Base-by-base conservation (phyloP, 805 yeast genomes). In the Monosporozyma servazzii region DNA sequence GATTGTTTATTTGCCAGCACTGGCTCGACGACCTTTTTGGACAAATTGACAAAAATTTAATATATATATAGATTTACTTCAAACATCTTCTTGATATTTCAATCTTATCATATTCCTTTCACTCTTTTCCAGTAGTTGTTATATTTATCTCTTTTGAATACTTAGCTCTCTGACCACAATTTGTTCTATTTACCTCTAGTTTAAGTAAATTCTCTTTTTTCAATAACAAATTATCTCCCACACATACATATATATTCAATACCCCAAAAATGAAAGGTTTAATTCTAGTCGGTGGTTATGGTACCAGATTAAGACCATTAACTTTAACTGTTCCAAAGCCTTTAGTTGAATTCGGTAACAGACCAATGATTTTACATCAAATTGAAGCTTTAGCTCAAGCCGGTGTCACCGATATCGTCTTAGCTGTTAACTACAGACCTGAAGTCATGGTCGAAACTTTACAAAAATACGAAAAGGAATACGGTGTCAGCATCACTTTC, bases 271-370 rank as follows among this genome's bases (percentile, higher is more conserved):
- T 89, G 97, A 89, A 89, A 79, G 96, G 96, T 71, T 82, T 91
- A 74, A 91, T 91, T 80, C 84, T 91, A 72, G 98, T 91, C 65
- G 99, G 99, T 70, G 99, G 99, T 74, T 93, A 90, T 79, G 99
- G 99, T 80, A 93, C 99, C 68, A 93, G 99, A 78, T 86, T 93
- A 78, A 90, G 99, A 82, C 99, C 99, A 57, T 79, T 93, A 67
- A 90, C 98, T 56, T 77, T 90, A 64, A 88, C 97, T 53, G 80
- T 84, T 58, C 98, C 98, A 71, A 90, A 90, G 76, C 98, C 98
- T 49, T 79, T 90, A 73, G 97, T 90, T 58, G 98, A 91, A 76
- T 93, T 93, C 67, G 99, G 87, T 71, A 93, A 93, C 87, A 87
- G 91, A 77, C 98, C 99, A 67, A 93, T 93, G 99, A 93, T 93